phyloP scores from a whole-genome alignment of 345 rosid species.

The Draba incana region DNA sequence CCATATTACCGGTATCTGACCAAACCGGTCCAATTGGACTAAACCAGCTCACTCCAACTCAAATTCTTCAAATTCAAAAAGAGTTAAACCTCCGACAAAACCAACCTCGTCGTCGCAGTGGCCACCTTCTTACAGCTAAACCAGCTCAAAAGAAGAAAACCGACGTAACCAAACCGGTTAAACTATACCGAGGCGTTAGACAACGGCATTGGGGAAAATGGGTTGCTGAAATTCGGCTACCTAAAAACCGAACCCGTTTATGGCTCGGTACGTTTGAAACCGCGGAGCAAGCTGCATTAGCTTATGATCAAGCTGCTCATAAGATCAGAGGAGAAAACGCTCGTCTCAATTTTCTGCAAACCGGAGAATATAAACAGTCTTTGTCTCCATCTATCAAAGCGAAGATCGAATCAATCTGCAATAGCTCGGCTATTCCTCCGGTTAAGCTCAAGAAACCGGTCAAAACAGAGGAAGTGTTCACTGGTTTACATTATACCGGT shows the following conservation, averaged over 20 bases:
- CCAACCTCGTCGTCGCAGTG: conserved; percentile 34
- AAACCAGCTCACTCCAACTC: conserved; percentile 64
- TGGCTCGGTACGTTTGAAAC: conserved; percentile 98
- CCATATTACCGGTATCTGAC: conserved; percentile 17
- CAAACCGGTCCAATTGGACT: conserved; percentile 64
- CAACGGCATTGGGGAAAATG: conserved; percentile 97
- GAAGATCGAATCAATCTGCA: conserved; percentile 75
- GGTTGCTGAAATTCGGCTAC: conserved; percentile 93
- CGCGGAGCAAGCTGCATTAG: conserved; percentile 88
- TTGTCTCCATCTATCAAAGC: conserved; percentile 79
- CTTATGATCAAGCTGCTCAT: conserved; percentile 86
- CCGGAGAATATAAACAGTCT: conserved; percentile 55
- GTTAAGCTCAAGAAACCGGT: conserved; percentile 50
- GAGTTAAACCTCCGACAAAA: conserved; percentile 44
- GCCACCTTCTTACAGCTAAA: conserved; percentile 47
- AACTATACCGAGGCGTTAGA: conserved; percentile 86
- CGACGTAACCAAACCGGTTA: conserved; percentile 50
- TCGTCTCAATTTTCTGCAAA: conserved; percentile 76
- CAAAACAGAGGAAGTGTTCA: conserved; percentile 24
- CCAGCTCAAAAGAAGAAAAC: conserved; percentile 60
- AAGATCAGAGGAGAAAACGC: conserved; percentile 83
- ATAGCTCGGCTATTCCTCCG: conserved; percentile 36
- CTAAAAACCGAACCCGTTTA: conserved; percentile 87
- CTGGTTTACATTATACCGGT: conserved; percentile 35
- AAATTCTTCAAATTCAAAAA: conserved; percentile 72